Conservation (phyloP, 257 asterid genomes). For the Gynochthodes officinalis region DNA sequence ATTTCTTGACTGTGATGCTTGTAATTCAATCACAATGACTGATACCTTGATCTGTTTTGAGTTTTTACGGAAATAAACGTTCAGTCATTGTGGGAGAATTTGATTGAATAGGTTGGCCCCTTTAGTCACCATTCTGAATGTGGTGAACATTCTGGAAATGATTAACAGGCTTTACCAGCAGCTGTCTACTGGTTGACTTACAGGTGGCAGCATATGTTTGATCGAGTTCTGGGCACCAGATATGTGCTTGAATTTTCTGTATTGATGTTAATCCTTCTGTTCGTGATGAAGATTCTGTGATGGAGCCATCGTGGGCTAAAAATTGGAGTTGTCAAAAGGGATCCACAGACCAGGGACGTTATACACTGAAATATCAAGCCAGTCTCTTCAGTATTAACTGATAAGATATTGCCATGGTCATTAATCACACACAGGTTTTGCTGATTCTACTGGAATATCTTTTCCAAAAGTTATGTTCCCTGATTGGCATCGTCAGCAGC, state of each 20-base stretch:
- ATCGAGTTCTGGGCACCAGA: slow-evolving; percentile 38
- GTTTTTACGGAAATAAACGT: background rate
- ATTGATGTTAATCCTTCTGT: slow-evolving; percentile 43
- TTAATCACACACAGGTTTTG: background rate
- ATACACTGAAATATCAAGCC: background rate
- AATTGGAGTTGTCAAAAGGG: background rate
- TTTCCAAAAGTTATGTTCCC: background rate
- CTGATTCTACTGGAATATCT: background rate
- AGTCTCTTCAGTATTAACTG: background rate
- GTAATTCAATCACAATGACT: background rate
- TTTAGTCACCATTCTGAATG: slow-evolving; percentile 55
- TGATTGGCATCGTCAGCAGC: background rate
- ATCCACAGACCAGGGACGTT: background rate
- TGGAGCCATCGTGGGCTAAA: slow-evolving; percentile 7
- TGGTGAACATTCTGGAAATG: slow-evolving; percentile 65
- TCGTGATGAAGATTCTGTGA: slow-evolving; percentile 46
- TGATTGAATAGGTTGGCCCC: background rate
- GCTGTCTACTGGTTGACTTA: slow-evolving; percentile 97
- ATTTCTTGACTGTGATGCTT: background rate
- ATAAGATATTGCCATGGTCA: background rate
- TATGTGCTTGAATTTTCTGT: slow-evolving; percentile 53
- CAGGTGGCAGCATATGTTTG: slow-evolving; percentile 77
- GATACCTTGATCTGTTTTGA: background rate
- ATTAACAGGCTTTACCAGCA: slow-evolving; percentile 96
- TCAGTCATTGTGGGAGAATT: background rate